Evolutionary conservation across 768 basidiomycete genomes (phyloP).

Genomic region (Panus rudis): DNA sequence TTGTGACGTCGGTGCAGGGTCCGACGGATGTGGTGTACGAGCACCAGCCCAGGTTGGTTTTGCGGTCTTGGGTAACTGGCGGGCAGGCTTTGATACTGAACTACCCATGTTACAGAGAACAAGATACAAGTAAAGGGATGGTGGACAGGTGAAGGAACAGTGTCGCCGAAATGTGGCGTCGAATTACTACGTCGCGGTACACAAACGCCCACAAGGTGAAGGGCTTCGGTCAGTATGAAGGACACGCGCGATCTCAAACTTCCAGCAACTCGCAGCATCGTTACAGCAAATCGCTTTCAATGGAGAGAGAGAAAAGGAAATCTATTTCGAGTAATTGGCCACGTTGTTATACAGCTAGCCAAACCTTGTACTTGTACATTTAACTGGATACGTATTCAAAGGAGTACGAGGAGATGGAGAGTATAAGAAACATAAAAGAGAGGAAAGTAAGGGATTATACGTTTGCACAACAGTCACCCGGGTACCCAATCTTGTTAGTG

Average conservation of each 20-base stretch:
- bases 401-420: not conserved
- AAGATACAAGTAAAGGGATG: not conserved
- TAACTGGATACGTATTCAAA: too few species aligned
- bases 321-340: not conserved
- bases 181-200: too few species aligned
- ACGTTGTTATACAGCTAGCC: not conserved
- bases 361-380: not conserved
- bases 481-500: constrained; percentile 1
- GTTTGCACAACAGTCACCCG: not conserved
- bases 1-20: constrained; percentile 10
- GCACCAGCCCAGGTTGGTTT: constrained; percentile 42
- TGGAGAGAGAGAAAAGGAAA: not conserved
- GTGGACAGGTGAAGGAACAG: not conserved
- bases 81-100: constrained; percentile 51
- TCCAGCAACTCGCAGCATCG: not conserved
- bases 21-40: constrained; percentile 24
- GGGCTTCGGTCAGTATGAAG: too few species aligned
- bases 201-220: too few species aligned
- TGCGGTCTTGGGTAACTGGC: constrained; percentile 44
- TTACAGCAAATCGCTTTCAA: not conserved
- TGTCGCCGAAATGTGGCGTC: not conserved
- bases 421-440: not conserved
- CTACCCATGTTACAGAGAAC: constrained; percentile 46
- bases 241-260: too few species aligned
- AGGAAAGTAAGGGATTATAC: not conserved